phyloP scores from a whole-genome alignment of 2,329 filamentous ascomycete genomes.

The Monosporascus sp. region DNA sequence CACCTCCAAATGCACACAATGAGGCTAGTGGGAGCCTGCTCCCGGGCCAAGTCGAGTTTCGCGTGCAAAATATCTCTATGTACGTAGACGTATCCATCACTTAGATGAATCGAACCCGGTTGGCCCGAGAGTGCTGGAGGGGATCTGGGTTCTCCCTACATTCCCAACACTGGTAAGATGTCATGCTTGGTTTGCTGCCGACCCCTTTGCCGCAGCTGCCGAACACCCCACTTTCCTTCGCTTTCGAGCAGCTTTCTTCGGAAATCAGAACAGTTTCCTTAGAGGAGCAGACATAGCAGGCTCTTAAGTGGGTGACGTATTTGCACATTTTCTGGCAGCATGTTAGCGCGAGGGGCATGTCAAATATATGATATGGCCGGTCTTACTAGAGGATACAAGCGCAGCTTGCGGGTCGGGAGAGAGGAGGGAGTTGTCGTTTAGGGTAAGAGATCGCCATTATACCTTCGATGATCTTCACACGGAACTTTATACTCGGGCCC shows the following conservation, averaged over 20 bases:
- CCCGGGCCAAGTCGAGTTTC: neutral
- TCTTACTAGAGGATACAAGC: neutral
- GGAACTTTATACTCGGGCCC: neutral
- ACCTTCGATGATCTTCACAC: neutral
- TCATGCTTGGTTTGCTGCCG: constrained; percentile 23
- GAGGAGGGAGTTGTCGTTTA: neutral
- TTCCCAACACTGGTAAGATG: constrained; percentile 32
- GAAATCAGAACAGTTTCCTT: constrained; percentile 38
- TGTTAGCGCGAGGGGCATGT: neutral
- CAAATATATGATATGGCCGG: neutral
- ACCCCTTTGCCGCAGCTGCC: constrained; percentile 33
- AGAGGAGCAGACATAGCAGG: constrained; percentile 30
- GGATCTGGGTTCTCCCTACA: constrained; percentile 28
- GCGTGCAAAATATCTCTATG: neutral
- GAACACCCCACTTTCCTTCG: constrained; percentile 29
- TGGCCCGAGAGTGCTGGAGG: constrained; percentile 9
- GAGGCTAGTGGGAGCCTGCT: neutral
- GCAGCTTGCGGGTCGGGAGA: neutral
- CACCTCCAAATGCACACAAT: neutral
- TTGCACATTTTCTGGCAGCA: constrained; percentile 30
- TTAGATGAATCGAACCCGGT: neutral
- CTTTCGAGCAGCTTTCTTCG: constrained; percentile 30
- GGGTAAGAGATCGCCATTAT: neutral
- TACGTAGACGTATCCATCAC: neutral
- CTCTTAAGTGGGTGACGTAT: constrained; percentile 33